Percentiles rank a stretch among this genome's conserved stretches.
Evolutionary conservation across 805 yeast genomes (phyloP).

Genomic region (Suhomyces xylopsoci): DNA sequence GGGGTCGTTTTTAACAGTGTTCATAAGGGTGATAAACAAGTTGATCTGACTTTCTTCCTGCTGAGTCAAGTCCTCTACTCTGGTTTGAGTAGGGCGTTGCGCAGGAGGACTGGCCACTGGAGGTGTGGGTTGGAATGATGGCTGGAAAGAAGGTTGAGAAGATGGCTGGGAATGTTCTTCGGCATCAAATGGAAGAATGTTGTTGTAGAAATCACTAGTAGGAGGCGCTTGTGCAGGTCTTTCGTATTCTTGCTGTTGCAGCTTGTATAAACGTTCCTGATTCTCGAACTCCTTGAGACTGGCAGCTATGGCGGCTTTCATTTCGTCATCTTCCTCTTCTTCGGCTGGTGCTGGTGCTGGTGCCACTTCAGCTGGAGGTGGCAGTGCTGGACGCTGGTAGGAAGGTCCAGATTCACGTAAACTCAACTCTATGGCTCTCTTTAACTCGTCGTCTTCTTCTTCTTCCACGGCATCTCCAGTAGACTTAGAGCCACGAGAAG

Average conservation of each 20-base stretch:
- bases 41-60: conserved; percentile 69
- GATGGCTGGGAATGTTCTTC: not conserved
- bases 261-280: conserved; percentile 18
- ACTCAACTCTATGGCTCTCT: conserved; percentile 75
- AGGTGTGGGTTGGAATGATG: conserved; percentile 4
- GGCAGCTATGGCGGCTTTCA: conserved; percentile 93
- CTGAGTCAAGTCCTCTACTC: conserved; percentile 42
- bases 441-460: conserved; percentile 77
- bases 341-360: conserved; percentile 30
- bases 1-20: conserved; percentile 48
- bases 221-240: conserved; percentile 21
- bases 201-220: conserved; percentile 25
- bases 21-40: conserved; percentile 66
- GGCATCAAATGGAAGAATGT: conserved; percentile 22
- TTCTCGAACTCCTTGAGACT: conserved; percentile 71
- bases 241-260: conserved; percentile 7
- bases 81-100: not conserved
- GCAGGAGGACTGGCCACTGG: not conserved
- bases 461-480: conserved; percentile 26
- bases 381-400: conserved; percentile 9
- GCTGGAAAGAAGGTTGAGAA: conserved; percentile 1
- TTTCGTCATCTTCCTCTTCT: conserved; percentile 76
- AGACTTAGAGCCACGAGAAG: not conserved
- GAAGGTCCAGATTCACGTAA: conserved; percentile 49
- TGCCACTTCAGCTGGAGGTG: conserved; percentile 14